Base-by-base conservation (phyloP, 495 filamentous ascomycete species). In the Hyphodiscus hymeniophilus region DNA sequence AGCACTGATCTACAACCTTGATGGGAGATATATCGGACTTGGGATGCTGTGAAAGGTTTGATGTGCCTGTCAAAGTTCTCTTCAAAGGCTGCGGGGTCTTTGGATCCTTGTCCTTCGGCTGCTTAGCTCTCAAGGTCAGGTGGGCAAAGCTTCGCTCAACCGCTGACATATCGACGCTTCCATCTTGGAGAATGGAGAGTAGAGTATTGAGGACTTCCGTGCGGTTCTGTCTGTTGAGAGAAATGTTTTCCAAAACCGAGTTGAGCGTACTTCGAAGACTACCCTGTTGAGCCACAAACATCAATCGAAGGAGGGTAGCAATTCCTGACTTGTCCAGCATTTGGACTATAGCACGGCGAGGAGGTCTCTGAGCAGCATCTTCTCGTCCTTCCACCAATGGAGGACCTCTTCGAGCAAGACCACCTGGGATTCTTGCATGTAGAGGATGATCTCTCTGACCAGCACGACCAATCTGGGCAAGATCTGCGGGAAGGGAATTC, bases 261-360 rank as follows among this genome's bases (percentile, higher is more conserved):
- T 89, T 85, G 15, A 99, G 73, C 24, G 84, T 84, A 43, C 76
- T 77, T 49, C 87, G 84, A 42, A 76, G 69, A 48, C 80, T 89
- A 26, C 84, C 85, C 45, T 89, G 85, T 51, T 94, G 86, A 35
- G 87, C 83, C 51, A 96, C 84, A 61, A 99, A 99, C 91, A 99
- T 95, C 11, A 99, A 73, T 13, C 92, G 87, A 28, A 99, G 75
- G 7, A 99, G 67, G 10, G 92, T 96, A 18, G 94, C 92, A 61
- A 99, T 81, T 21, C 92, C 92, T 45, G 89, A 75, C 62, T 94
- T 96, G 66, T 99, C 94, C 4, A 97, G 78, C 82, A 97, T 94
- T 64, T 99, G 92, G 24, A 95, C 81, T 42, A 88, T 83, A 18
- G 85, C 82, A 57, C 81, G 81, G 47, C 87, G 77, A 53, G 82